phyloP scores from a whole-genome alignment of 2,329 filamentous ascomycete genomes.

The Cadophora luteo-olivacea region DNA sequence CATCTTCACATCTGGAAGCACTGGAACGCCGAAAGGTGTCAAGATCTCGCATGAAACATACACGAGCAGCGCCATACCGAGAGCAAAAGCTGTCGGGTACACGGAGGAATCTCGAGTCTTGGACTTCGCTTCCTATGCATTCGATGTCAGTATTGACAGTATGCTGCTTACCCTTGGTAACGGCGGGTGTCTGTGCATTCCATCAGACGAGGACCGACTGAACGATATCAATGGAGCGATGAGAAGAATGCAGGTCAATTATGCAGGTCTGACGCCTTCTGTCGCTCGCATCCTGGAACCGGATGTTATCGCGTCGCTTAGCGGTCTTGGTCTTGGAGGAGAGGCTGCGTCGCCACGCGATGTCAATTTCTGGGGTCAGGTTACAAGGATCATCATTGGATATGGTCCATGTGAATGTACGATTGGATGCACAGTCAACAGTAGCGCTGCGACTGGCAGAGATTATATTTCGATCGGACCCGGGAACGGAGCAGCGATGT shows the following conservation, averaged over 20 bases:
- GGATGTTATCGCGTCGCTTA: conserved; percentile 36
- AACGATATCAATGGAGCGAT: conserved; percentile 47
- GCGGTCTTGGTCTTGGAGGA: conserved; percentile 38
- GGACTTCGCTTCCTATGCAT: conserved; percentile 47
- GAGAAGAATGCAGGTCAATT: conserved; percentile 35
- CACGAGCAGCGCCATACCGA: conserved; percentile 22
- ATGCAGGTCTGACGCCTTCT: conserved; percentile 42
- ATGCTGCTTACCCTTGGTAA: conserved; percentile 44
- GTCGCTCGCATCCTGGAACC: conserved; percentile 39
- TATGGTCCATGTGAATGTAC: conserved; percentile 26
- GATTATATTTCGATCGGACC: conserved; percentile 32
- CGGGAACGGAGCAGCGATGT: conserved; percentile 42
- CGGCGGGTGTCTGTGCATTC: conserved; percentile 50
- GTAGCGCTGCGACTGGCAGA: conserved; percentile 16
- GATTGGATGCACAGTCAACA: conserved; percentile 23
- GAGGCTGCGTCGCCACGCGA: conserved; percentile 33
- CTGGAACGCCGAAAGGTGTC: conserved; percentile 39
- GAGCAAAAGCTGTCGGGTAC: conserved; percentile 14
- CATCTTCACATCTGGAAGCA: conserved; percentile 44
- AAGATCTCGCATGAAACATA: conserved; percentile 36
- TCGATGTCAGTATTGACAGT: conserved; percentile 48
- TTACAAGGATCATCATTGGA: conserved; percentile 17
- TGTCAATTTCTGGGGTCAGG: conserved; percentile 10
- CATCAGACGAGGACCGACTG: conserved; percentile 47
- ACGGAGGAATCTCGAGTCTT: conserved; percentile 29